Conservation (phyloP, 257 asterid genomes). For the Sherardia arvensis region DNA sequence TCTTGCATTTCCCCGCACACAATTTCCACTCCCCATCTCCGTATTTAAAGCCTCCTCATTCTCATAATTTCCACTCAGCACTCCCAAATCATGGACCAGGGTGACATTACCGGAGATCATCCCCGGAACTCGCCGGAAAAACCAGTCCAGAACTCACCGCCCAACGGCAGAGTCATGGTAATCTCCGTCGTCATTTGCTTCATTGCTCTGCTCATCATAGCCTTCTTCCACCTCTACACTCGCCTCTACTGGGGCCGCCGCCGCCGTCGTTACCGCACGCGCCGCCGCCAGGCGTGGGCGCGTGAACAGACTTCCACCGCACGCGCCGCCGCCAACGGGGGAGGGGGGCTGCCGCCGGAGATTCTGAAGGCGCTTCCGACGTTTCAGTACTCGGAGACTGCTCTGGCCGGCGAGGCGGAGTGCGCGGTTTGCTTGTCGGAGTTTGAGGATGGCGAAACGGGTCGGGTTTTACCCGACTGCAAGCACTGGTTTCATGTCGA, state of each 20-base stretch:
- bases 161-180: not conserved
- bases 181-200: not conserved
- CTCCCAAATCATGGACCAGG: not conserved
- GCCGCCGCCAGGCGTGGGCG: not conserved
- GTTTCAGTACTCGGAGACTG: not conserved
- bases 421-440: slow-evolving; percentile 38
- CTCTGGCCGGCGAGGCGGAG: not conserved
- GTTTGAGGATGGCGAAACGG: slow-evolving; percentile 24
- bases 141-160: not conserved
- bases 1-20: not conserved
- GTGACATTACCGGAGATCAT: not conserved
- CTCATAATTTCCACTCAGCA: not conserved
- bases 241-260: not conserved
- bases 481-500: slow-evolving; percentile 31
- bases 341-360: not conserved
- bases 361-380: slow-evolving; percentile 1
- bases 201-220: not conserved
- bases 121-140: not conserved
- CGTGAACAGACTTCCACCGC: no score
- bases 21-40: not conserved
- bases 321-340: not conserved
- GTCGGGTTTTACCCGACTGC: slow-evolving; percentile 36
- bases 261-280: not conserved
- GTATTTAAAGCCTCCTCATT: not conserved
- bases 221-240: slow-evolving; percentile 3